phyloP scores from a whole-genome alignment of 257 asterid genomes.

The Penstemon barbatus region DNA sequence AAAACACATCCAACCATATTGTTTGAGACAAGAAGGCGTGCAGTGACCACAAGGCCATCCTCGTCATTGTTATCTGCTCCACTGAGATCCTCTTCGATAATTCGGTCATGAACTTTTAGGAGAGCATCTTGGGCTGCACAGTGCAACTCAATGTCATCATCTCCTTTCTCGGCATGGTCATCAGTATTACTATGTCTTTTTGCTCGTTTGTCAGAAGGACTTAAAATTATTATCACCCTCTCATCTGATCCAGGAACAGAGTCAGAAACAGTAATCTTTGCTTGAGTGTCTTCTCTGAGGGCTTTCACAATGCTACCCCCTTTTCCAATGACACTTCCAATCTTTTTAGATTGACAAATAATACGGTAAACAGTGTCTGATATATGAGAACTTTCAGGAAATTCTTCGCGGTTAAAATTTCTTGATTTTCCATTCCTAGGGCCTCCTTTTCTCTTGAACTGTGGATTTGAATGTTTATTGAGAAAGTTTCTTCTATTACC shows the following conservation, averaged over 20 bases:
- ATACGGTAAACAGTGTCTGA: constrained; percentile 63
- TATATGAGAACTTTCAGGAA: constrained; percentile 41
- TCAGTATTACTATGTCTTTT: constrained; percentile 35
- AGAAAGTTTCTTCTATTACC: constrained; percentile 45
- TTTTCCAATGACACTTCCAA: constrained; percentile 86
- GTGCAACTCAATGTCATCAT: constrained; percentile 44
- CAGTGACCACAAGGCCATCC: constrained; percentile 32
- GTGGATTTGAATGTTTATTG: constrained; percentile 52
- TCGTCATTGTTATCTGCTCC: constrained; percentile 38
- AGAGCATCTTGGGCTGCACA: constrained; percentile 92
- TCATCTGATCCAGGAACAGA: constrained; percentile 75
- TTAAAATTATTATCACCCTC: constrained; percentile 60
- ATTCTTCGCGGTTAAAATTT: constrained; percentile 38
- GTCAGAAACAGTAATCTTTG: constrained; percentile 73
- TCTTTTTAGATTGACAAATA: constrained; percentile 64
- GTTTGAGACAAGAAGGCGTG: constrained; percentile 66
- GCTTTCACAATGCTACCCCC: constrained; percentile 77
- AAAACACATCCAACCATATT: constrained; percentile 33
- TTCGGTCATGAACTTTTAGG: constrained; percentile 72
- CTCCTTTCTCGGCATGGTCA: constrained; percentile 29
- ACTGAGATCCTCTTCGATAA: constrained; percentile 61
- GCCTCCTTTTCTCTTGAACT: constrained; percentile 58
- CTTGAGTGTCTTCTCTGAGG: constrained; percentile 75
- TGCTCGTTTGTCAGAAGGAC: constrained; percentile 60
- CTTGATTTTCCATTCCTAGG: constrained; percentile 51